Conservation (phyloP, 352 stramenopile species). For the Blastocystis sp. region DNA sequence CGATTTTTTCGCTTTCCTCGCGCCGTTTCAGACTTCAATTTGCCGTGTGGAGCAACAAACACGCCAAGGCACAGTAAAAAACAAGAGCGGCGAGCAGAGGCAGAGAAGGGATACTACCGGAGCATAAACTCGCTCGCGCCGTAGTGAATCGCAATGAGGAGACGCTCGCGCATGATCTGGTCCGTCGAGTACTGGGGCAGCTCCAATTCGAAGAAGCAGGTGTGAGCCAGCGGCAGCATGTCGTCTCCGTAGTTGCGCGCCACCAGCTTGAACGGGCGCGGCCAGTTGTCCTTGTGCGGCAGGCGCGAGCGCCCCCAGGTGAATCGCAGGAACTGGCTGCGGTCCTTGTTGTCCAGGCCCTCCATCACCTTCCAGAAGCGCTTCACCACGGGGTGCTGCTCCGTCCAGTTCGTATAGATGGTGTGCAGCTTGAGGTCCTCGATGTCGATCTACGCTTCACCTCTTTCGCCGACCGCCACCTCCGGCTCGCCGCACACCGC, state of each 20-base stretch:
- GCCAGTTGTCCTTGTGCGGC: conserved; percentile 74
- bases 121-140: conserved; percentile 77
- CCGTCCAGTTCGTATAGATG: conserved; percentile 73
- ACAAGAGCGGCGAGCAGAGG: too few species aligned
- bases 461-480: background rate
- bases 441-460: conserved; percentile 73
- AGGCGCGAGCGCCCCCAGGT: conserved; percentile 85
- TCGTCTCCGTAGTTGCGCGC: conserved; percentile 82
- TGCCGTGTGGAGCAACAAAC: too few species aligned
- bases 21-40: too few species aligned
- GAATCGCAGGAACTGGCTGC: conserved; percentile 78
- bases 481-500: conserved; percentile 75
- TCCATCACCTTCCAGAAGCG: conserved; percentile 74
- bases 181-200: conserved; percentile 85
- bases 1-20: too few species aligned
- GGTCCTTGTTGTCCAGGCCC: conserved; percentile 72
- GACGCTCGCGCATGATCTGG: conserved; percentile 83
- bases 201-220: conserved; percentile 91
- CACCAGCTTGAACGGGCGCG: conserved; percentile 85
- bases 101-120: conserved; percentile 8
- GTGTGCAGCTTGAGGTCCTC: conserved; percentile 75
- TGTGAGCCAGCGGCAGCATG: conserved; percentile 86
- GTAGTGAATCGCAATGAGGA: conserved; percentile 89
- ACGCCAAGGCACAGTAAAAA: too few species aligned
- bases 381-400: conserved; percentile 72